phyloP scores from a whole-genome alignment of 805 yeast genomes.

The Schwanniomyces sp. region DNA sequence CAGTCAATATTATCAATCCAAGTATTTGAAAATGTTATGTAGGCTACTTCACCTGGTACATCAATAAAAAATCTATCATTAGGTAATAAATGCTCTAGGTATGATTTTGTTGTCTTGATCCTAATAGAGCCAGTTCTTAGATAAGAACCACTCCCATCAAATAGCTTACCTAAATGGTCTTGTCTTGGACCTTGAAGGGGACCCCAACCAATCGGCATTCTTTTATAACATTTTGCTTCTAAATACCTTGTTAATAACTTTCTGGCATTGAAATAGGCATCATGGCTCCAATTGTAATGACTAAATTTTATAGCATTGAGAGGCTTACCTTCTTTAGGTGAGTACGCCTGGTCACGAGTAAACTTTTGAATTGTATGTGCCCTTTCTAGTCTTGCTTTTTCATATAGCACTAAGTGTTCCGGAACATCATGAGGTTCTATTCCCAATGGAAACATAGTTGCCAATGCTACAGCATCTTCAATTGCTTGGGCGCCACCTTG shows the following conservation, averaged over 20 bases:
- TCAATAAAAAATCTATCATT: neutral
- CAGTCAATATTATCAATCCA: neutral
- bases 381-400: neutral
- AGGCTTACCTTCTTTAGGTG: neutral
- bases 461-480: constrained; percentile 4
- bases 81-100: neutral
- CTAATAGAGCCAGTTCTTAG: neutral
- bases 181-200: constrained; percentile 1
- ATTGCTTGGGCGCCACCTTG: constrained; percentile 5
- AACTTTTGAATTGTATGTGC: neutral
- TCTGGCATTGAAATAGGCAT: neutral
- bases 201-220: constrained; percentile 1
- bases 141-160: neutral
- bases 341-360: neutral
- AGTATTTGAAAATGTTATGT: neutral
- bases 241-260: neutral
- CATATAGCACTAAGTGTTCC: neutral
- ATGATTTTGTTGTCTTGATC: neutral
- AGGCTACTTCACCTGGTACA: neutral
- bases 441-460: constrained; percentile 1
- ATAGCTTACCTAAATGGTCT: neutral
- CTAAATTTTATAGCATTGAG: neutral
- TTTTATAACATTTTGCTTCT: neutral
- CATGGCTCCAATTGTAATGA: constrained; percentile 1
- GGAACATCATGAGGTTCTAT: neutral